These are phyloP conservation scores for Venturia aucupariae DNA, from an alignment of 2,329 filamentous ascomycete genomes.

Conservation along the genomic window DNA sequence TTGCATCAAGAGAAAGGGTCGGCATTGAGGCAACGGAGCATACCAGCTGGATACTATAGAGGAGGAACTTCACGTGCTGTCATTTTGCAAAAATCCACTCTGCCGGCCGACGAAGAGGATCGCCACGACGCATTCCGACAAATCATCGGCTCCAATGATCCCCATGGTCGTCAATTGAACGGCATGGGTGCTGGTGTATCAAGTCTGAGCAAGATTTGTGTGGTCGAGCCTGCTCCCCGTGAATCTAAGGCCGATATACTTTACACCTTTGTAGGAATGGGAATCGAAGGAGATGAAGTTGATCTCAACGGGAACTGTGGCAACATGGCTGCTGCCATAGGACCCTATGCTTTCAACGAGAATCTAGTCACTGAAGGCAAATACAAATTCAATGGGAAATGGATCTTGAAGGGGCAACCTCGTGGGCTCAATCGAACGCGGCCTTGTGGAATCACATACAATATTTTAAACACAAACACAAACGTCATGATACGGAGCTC, in stretches of 20 bases:
- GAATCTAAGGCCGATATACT: constrained; percentile 49
- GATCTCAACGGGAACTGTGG: constrained; percentile 65
- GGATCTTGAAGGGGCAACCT: constrained; percentile 17
- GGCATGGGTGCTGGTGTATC: constrained; percentile 62
- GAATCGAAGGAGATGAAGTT: constrained; percentile 50
- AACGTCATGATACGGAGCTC: constrained; percentile 51
- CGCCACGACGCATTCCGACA: constrained; percentile 49
- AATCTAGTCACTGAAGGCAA: constrained; percentile 29
- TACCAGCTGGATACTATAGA: constrained; percentile 51
- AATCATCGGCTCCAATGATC: constrained; percentile 57
- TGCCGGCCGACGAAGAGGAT: constrained; percentile 37
- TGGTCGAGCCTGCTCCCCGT: constrained; percentile 40
- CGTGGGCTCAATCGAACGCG: constrained; percentile 27
- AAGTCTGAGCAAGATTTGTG: constrained; percentile 61
- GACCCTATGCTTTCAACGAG: constrained; percentile 54
- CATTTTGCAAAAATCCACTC: constrained; percentile 45
- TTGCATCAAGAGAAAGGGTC: too few relatives aligned
- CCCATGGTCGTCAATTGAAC: constrained; percentile 60
- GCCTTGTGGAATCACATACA: constrained; percentile 30
- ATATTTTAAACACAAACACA: constrained; percentile 65
- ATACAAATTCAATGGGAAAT: constrained; percentile 19
- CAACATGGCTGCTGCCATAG: constrained; percentile 62
- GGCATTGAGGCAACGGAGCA: background rate
- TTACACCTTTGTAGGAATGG: constrained; percentile 63
- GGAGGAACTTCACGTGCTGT: constrained; percentile 62